These are phyloP conservation scores for Fusarium sp. DNA, from an alignment of 2,329 filamentous ascomycete genomes.

Conservation along the genomic window DNA sequence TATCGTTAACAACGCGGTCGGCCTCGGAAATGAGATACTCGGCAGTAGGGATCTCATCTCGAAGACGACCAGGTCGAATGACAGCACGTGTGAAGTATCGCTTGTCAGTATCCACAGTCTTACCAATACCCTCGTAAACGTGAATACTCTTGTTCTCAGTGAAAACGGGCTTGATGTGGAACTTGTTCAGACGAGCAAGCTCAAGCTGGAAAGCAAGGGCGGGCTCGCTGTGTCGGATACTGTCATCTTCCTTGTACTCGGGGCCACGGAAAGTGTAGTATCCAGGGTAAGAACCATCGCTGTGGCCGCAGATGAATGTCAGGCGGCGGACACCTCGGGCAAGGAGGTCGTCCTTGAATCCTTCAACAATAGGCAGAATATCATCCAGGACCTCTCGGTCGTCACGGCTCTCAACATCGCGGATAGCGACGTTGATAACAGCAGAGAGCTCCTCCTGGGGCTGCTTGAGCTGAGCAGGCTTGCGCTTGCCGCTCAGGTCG, in stretches of 20 bases:
- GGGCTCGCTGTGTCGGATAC: constrained; percentile 96
- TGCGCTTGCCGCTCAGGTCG: constrained; percentile 80
- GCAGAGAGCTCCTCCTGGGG: constrained; percentile 81
- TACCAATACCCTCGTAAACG: constrained; percentile 96
- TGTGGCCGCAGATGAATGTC: constrained; percentile 96
- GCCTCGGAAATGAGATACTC: constrained; percentile 99
- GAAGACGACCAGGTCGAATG: constrained; percentile 91
- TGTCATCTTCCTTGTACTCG: constrained; percentile 88
- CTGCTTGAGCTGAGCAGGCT: constrained; percentile 55
- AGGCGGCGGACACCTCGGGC: constrained; percentile 86
- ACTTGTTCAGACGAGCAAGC: constrained; percentile 92
- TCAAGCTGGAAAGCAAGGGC: constrained; percentile 99
- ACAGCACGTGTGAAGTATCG: constrained; percentile 98
- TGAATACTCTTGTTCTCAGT: constrained; percentile 99
- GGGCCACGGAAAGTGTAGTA: constrained; percentile 99
- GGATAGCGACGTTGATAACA: constrained; percentile 92
- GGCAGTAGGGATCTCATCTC: constrained; percentile 97
- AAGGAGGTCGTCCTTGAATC: constrained; percentile 86
- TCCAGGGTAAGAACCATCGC: constrained; percentile 92
- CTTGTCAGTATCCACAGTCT: constrained; percentile 95
- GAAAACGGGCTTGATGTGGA: constrained; percentile 98
- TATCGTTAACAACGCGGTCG: constrained; percentile 96
- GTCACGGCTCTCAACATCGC: constrained; percentile 85
- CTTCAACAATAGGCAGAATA: constrained; percentile 80
- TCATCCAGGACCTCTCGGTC: constrained; percentile 85